Evolutionary conservation across 805 yeast species (phyloP), one percentile per base, ranked within the genome.

Genomic region (Pichia gijzeniarum): DNA sequence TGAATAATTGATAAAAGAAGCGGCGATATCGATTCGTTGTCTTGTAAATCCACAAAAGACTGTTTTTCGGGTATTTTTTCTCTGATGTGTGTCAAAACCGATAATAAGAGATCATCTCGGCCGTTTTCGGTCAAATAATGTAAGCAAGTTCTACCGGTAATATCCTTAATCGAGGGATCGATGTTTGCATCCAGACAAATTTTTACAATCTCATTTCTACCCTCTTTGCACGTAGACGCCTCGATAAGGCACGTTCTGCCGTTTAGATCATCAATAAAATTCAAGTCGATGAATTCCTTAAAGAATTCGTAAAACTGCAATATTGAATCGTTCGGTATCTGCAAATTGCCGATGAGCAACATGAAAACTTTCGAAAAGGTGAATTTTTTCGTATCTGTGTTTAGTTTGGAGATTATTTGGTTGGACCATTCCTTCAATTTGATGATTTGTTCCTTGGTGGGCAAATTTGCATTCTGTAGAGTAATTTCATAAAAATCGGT

Each of bases 21-120:
- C 0, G 98, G 95, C 0, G 96, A 80, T 76, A 82, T 80, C 2
- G 90, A 82, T 51, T 80, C 85, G 53, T 80, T 80, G 58, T 85
- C 93, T 47, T 80, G 62, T 21, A 69, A 68, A 56, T 77, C 80
- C 4, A 77, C 55, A 14, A 39, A 30, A 14, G 6, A 25, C n/a
- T 39, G 27, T 20, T 39, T 39, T 21, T 39, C 41, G 14, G 41
- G 35, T 30, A 39, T 25, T 4, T 43, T 30, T 17, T 38, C 32
- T 30, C 47, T 32, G 9, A 45, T 38, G 19, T 44, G 43, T 4
- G 46, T 18, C 30, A 75, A 53, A 3, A 74, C 55, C 4, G 54
- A 49, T 20, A 54, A 52, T 16, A 76, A 65, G 20, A 75, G 58
- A 34, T 71, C 75, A 30, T 63, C 56, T 49, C 76, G 69, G 0